A percentile compares a stretch with the other conserved stretches of the same genome.
Evolutionary conservation across 1,284 basidiomycete species (phyloP).

Genomic region (Ceratobasidium sp.): DNA sequence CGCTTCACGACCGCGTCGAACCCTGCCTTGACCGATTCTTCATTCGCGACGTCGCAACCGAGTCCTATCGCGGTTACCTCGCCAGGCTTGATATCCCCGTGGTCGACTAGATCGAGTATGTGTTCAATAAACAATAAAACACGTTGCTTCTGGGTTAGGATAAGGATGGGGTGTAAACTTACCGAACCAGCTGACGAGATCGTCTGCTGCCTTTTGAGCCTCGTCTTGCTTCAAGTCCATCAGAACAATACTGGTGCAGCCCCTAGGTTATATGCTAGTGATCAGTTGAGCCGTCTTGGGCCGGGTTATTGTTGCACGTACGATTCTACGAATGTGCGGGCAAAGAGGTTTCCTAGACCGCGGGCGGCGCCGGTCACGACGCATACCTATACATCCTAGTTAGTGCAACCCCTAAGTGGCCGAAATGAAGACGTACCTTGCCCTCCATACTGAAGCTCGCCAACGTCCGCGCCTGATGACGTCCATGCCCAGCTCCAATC

Average conservation of each 20-base stretch:
- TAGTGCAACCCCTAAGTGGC: not conserved
- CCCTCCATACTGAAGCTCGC: slow-evolving; percentile 40
- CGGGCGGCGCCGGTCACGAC: slow-evolving; percentile 94
- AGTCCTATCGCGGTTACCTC: slow-evolving; percentile 80
- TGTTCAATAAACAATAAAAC: no score
- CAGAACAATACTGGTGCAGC: slow-evolving; percentile 83
- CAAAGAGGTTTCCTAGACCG: slow-evolving; percentile 90
- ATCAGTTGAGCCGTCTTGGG: not conserved
- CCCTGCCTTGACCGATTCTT: slow-evolving; percentile 78
- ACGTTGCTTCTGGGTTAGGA: not conserved
- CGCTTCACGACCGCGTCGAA: slow-evolving; percentile 72
- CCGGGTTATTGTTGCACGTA: slow-evolving; percentile 58
- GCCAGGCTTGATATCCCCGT: slow-evolving; percentile 67
- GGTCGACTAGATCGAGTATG: slow-evolving; percentile 61
- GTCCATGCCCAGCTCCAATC: slow-evolving; percentile 34
- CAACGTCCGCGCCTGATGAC: slow-evolving; percentile 35
- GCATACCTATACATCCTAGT: slow-evolving; percentile 71
- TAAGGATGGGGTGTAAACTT: slow-evolving; percentile 47
- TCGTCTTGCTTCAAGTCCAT: slow-evolving; percentile 85
- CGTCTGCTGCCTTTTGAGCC: slow-evolving; percentile 75
- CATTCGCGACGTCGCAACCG: slow-evolving; percentile 89
- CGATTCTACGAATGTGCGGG: slow-evolving; percentile 88
- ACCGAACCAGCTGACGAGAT: slow-evolving; percentile 70
- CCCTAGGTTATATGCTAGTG: slow-evolving; percentile 60
- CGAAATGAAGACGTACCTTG: slow-evolving; percentile 14